Evolutionary conservation across 305 asterid species (phyloP).

Genomic region (Lippia alba): DNA sequence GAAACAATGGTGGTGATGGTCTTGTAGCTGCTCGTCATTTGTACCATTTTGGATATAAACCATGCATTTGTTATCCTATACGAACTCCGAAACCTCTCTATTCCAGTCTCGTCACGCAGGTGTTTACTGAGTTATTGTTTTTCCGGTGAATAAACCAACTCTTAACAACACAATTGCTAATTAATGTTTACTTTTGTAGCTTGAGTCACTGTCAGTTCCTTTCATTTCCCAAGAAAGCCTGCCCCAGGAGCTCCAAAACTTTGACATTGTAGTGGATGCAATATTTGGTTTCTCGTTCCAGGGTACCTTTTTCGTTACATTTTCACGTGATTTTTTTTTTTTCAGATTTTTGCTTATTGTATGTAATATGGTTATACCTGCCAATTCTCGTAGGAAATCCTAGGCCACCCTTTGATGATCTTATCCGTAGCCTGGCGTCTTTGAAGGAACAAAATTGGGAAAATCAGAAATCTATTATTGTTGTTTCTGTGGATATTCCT

Average conservation of each 20-base stretch:
- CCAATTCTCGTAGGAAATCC: slow-evolving; percentile 71
- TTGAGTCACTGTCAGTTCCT: slow-evolving; percentile 82
- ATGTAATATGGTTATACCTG: slow-evolving; percentile 29
- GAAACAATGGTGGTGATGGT: slow-evolving; percentile 97
- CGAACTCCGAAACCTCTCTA: slow-evolving; percentile 78
- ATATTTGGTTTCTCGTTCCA: slow-evolving; percentile 94
- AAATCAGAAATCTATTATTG: slow-evolving; percentile 58
- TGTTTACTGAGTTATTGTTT: slow-evolving; percentile 22
- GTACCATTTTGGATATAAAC: slow-evolving; percentile 84
- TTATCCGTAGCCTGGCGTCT: slow-evolving; percentile 64
- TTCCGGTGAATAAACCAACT: not conserved
- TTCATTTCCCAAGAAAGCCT: slow-evolving; percentile 81
- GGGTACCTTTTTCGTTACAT: slow-evolving; percentile 49
- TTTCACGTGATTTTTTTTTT: not conserved
- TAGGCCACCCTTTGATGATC: slow-evolving; percentile 92
- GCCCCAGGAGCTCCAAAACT: slow-evolving; percentile 66
- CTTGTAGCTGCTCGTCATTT: slow-evolving; percentile 98
- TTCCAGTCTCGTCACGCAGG: slow-evolving; percentile 87
- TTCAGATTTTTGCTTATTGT: slow-evolving; percentile 4
- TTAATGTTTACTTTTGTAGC: slow-evolving; percentile 63
- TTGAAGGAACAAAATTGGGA: slow-evolving; percentile 43
- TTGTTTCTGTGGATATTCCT: slow-evolving; percentile 92
- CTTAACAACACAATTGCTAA: slow-evolving; percentile 22
- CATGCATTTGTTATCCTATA: slow-evolving; percentile 83
- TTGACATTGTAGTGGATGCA: slow-evolving; percentile 86